These are phyloP conservation scores for Alternaria solani DNA, from an alignment of 2,329 filamentous ascomycete genomes.

Conservation along the genomic window DNA sequence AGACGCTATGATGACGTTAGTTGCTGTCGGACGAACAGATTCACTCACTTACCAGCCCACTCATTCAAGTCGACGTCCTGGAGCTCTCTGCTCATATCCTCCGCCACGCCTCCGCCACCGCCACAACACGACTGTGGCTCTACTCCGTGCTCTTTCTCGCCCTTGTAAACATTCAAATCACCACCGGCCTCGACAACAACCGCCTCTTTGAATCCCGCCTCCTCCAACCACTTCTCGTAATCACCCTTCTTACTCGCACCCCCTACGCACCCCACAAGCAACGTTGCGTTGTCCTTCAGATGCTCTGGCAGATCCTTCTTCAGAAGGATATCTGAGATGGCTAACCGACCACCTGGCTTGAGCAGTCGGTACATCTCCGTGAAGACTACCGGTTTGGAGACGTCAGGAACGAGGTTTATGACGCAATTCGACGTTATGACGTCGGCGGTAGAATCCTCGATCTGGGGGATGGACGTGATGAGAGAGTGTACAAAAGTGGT, in stretches of 20 bases:
- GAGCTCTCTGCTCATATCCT: conserved; percentile 24
- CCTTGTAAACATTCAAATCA: conserved; percentile 28
- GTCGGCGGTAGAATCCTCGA: background rate
- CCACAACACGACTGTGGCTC: background rate
- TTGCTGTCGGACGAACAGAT: background rate
- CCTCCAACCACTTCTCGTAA: conserved; percentile 61
- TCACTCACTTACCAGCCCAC: conserved; percentile 20
- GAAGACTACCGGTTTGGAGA: conserved; percentile 53
- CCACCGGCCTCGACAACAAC: conserved; percentile 23
- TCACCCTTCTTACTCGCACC: conserved; percentile 63
- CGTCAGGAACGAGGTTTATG: conserved; percentile 10
- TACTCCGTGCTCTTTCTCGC: background rate
- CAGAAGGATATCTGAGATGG: conserved; percentile 67
- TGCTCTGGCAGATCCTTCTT: conserved; percentile 58
- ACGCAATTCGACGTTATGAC: background rate
- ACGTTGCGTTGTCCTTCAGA: conserved; percentile 59
- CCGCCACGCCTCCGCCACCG: conserved; percentile 14
- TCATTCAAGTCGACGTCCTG: conserved; percentile 45
- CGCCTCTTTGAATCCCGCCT: conserved; percentile 52
- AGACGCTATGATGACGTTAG: conserved; percentile 41
- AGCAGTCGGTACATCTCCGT: conserved; percentile 66
- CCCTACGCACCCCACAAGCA: conserved; percentile 69
- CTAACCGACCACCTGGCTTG: conserved; percentile 65
- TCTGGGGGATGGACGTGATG: background rate
- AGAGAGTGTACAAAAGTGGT: conserved; percentile 56